Evolutionary conservation across 1,284 basidiomycete species (phyloP).

Genomic region (Abortiporus biennis): DNA sequence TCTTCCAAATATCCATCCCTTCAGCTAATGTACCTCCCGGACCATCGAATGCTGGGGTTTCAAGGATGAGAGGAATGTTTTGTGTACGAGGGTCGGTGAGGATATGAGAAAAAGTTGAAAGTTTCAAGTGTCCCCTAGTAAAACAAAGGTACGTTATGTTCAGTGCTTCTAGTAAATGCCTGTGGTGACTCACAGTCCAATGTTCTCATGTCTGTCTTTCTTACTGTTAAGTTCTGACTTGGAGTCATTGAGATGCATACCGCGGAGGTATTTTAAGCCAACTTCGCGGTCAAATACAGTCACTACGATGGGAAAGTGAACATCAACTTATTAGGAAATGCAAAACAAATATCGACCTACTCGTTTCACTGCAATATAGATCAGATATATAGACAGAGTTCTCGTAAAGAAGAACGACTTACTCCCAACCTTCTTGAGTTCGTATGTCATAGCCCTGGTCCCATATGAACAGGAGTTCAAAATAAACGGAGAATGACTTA

Average conservation of each 20-base stretch:
- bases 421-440: slow-evolving; percentile 63
- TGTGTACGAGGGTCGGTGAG: slow-evolving; percentile 65
- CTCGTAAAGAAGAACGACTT: slow-evolving; percentile 24
- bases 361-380: background rate
- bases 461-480: background rate
- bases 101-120: slow-evolving; percentile 61
- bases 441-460: slow-evolving; percentile 74
- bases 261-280: slow-evolving; percentile 68
- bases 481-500: slow-evolving; percentile 25
- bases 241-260: slow-evolving; percentile 85
- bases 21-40: slow-evolving; percentile 24
- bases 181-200: slow-evolving; percentile 56
- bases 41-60: slow-evolving; percentile 65
- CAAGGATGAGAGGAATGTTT: slow-evolving; percentile 75
- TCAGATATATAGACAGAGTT: too few species aligned
- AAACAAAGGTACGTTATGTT: too few species aligned
- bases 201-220: slow-evolving; percentile 80
- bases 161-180: background rate
- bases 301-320: slow-evolving; percentile 34
- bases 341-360: background rate
- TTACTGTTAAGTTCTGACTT: slow-evolving; percentile 59
- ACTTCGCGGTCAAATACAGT: slow-evolving; percentile 59
- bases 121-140: slow-evolving; percentile 58
- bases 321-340: slow-evolving; percentile 12
- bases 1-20: slow-evolving; percentile 55